Conservation (phyloP, 495 filamentous ascomycete genomes). For the Trichoderma asperelloides region DNA sequence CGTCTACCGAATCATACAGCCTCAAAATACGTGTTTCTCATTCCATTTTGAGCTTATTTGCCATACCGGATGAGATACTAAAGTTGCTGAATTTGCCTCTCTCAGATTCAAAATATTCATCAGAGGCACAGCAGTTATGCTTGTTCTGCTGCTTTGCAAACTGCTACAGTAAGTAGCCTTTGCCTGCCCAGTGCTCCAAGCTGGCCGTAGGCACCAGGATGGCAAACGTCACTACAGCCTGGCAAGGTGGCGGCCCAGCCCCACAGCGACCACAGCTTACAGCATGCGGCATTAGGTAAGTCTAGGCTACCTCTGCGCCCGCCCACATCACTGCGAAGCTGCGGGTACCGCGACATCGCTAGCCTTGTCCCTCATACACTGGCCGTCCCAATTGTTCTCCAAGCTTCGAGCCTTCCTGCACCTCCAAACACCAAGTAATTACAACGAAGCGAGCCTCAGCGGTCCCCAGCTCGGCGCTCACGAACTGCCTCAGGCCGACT, state of each 20-base stretch:
- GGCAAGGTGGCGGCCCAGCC: neutral
- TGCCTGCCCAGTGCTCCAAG: neutral
- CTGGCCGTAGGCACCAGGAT: slow-evolving; percentile 5
- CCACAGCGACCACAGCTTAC: neutral
- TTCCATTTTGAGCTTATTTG: too few species aligned
- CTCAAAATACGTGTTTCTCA: too few species aligned
- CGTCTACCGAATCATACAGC: too few species aligned
- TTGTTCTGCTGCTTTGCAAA: neutral
- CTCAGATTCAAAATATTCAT: too few species aligned
- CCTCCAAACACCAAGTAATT: neutral
- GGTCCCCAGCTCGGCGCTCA: neutral
- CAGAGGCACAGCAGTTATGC: too few species aligned
- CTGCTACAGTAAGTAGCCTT: neutral
- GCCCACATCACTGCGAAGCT: neutral
- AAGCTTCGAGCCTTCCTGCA: neutral
- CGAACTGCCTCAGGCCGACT: neutral
- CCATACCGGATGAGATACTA: too few species aligned
- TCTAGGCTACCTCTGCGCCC: neutral
- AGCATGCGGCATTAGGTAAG: neutral
- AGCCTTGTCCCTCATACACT: neutral
- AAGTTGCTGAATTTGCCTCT: too few species aligned
- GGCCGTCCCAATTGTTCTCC: neutral
- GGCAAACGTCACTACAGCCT: neutral
- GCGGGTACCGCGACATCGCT: neutral
- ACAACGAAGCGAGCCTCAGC: neutral